Evolutionary conservation across 139 green algal species (phyloP), one percentile per base, ranked within the genome.

Genomic region (Spirogloea muscicola): DNA sequence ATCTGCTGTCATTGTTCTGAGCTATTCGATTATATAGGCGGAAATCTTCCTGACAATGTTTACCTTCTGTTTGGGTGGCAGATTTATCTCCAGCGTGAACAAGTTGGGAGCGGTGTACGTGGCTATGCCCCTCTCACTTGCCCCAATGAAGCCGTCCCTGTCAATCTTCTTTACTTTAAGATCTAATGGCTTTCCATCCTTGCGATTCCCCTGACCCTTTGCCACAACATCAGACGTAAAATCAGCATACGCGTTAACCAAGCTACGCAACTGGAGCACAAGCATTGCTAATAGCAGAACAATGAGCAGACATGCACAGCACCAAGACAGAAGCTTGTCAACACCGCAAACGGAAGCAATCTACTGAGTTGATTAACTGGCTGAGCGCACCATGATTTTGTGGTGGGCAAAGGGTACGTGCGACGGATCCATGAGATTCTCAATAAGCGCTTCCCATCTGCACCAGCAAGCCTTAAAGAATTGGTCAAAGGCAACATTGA

Each of bases 401-500:
- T 87, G 81, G 52, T 87, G 82, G 0, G 81, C 74, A 58, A 87
- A 87, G 31, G 82, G 82, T 39, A 87, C 79, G 68, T 87, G 82
- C 36, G 60, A 58, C 7, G 82, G 82, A 27, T 87, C 82, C 63
- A 86, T 38, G 49, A 87, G 25, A 70, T 87, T 87, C 37, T 87
- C 83, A 48, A 88, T 69, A 21, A 87, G 52, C 9, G 78, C 87
- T 31, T 87, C 83, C 40, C 52, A 84, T 39, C 81, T 77, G 40
- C 36, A 77, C 27, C 3, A 3, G 38, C 0, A 34, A 1, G 33
- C 42, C 16, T 5, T 37, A 31, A 55, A 21, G 4, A n/a, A n/a
- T n/a, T n/a, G n/a, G n/a, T n/a, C n/a, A n/a, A n/a, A n/a, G 51
- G 59, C 25, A 9, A 68, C 29, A 31, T 7, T 7, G 10, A 68